Percentiles rank a stretch among this genome's conserved stretches.
Conservation (phyloP, 2,329 filamentous ascomycete species). For the Fulvia fulva region DNA sequence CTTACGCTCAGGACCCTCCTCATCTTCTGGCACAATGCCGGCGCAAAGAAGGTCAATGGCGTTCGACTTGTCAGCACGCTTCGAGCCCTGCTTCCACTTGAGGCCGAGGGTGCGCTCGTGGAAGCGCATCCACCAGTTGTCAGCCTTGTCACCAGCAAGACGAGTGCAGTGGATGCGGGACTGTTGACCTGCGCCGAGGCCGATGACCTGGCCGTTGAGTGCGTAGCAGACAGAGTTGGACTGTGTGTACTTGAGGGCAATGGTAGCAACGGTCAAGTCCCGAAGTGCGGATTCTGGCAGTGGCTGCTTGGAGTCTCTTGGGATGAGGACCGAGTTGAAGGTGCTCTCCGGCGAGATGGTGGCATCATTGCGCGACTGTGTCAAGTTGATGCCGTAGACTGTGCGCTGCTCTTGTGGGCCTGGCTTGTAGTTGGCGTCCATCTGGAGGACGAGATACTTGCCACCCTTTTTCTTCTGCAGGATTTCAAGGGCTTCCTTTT, state of each 20-base stretch:
- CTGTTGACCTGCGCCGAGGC: conserved; percentile 93
- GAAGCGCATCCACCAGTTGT: conserved; percentile 99
- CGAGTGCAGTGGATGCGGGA: conserved; percentile 98
- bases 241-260: conserved; percentile 97
- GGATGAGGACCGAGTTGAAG: conserved; percentile 80
- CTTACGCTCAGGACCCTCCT: conserved; percentile 70
- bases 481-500: conserved; percentile 79
- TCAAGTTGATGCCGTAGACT: conserved; percentile 83
- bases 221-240: conserved; percentile 99
- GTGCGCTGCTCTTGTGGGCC: conserved; percentile 70
- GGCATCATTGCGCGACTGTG: conserved; percentile 90
- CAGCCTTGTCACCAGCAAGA: conserved; percentile 93
- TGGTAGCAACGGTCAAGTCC: conserved; percentile 91
- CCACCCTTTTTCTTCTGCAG: conserved; percentile 98
- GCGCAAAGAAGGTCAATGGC: conserved; percentile 94
- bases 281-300: conserved; percentile 79
- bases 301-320: conserved; percentile 64
- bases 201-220: conserved; percentile 86
- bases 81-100: conserved; percentile 96
- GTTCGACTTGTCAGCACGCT: conserved; percentile 96
- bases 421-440: conserved; percentile 85
- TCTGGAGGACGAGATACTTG: conserved; percentile 92
- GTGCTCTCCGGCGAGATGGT: conserved; percentile 75
- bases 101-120: conserved; percentile 81
- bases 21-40: conserved; percentile 78